Base-by-base conservation (phyloP, 257 asterid genomes). In the Cynanchum wilfordii region DNA sequence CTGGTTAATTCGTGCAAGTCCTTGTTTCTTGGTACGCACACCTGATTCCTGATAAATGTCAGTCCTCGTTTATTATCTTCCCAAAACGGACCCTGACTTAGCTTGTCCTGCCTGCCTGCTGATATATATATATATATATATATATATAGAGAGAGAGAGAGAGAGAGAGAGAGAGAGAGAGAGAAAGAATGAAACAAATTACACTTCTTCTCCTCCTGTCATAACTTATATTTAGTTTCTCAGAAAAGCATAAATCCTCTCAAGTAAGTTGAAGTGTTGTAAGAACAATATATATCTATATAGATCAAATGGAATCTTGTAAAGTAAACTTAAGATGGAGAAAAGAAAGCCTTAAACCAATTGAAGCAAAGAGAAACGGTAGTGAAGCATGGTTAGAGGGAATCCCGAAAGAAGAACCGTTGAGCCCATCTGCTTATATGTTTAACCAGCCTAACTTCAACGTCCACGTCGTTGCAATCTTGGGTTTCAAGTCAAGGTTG, bases 401-500 rank as follows among this genome's bases (percentile, higher is more conserved):
- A 4, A 62, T 20, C 17, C 76, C 19, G 3, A 79, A 60, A 64
- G 84, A 80, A 45, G 83, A 77, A 68, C 82, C 84, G n/a, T 52
- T 83, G 52, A 83, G 87, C 70, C 87, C 87, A 3, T 67, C 80
- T 5, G 82, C 85, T 17, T 52, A 79, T 52, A 5, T 83, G 73
- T 80, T 83, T 45, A 84, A 78, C 20, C 76, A 81, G 38, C 77
- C 83, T 2, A 71, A 72, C 57, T 78, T 80, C 13, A 79, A 80
- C 36, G 78, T 81, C 7, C 82, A 81, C 27, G 72, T 71, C 25
- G 6, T 75, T 2, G 79, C 79, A 0, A 56, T 80, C 24, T 65
- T 83, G 81, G 85, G 83, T 0, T 0, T 22, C 60, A 56, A 3
- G 44, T 19, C 33, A 20, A 55, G 24, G 7, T 47, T 69, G 12